phyloP scores from a whole-genome alignment of 208 protist genomes.

The Histomonas meleagridis region DNA sequence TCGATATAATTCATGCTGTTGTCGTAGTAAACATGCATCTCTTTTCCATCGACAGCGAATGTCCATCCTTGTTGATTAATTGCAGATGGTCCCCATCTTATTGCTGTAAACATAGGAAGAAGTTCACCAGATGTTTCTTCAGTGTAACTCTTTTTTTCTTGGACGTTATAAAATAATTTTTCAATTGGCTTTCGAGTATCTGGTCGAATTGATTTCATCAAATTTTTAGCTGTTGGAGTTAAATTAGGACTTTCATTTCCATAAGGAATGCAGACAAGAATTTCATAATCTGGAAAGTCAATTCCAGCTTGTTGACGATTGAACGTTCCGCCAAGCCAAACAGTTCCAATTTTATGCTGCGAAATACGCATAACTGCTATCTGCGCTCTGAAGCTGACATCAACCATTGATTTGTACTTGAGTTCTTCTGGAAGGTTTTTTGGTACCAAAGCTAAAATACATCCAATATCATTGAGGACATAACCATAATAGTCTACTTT shows the following conservation, averaged over 20 bases:
- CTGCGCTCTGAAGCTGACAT: not conserved
- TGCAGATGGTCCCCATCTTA: not conserved
- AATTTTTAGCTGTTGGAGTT: not conserved
- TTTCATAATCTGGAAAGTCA: not conserved
- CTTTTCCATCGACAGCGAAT: not conserved
- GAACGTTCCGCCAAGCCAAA: slow-evolving; percentile 2
- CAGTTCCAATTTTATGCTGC: not conserved
- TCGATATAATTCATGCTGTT: not conserved
- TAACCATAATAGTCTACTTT: not conserved
- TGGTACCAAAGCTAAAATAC: not conserved
- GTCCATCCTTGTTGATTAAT: not conserved
- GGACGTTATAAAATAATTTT: not conserved
- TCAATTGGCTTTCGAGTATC: too few species aligned
- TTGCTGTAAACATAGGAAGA: not conserved
- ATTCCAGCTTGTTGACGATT: not conserved
- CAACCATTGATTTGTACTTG: not conserved
- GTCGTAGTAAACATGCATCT: too few species aligned
- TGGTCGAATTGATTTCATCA: not conserved
- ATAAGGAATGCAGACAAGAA: not conserved
- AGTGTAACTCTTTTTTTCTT: too few species aligned
- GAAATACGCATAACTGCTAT: not conserved
- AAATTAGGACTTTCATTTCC: not conserved
- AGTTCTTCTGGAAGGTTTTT: too few species aligned
- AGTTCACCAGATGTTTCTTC: too few species aligned
- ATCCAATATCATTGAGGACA: not conserved